Evolutionary conservation across 148 eudicot species (phyloP).

Genomic region (Vaccinium vitisidaea): DNA sequence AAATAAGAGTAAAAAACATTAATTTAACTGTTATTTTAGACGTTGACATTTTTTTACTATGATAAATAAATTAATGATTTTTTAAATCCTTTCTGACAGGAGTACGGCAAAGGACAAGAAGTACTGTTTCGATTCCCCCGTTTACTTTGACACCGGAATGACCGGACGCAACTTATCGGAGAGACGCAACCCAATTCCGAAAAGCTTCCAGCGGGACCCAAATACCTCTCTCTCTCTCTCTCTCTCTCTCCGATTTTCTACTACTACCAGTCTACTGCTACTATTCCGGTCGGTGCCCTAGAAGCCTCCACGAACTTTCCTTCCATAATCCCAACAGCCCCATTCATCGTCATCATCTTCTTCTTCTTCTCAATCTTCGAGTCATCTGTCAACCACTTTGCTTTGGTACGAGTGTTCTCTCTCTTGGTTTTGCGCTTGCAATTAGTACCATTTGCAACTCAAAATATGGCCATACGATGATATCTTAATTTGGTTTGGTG

Average conservation of each 20-base stretch:
- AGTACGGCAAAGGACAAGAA: not conserved
- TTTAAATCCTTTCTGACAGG: not conserved
- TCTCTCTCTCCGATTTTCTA: too few relatives aligned
- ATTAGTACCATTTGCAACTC: not conserved
- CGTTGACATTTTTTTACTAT: too few relatives aligned
- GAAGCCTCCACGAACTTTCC: slow-evolving; percentile 13
- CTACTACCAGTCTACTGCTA: too few relatives aligned
- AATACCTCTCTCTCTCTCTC: not conserved
- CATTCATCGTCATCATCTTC: not conserved
- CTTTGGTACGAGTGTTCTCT: not conserved
- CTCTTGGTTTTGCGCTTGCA: not conserved
- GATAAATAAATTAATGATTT: too few relatives aligned
- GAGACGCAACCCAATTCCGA: not conserved
- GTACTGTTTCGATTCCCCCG: not conserved
- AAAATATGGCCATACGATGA: not conserved
- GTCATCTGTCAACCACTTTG: not conserved
- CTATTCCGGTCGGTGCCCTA: not conserved
- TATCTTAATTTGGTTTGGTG: not conserved
- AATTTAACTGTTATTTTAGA: too few relatives aligned
- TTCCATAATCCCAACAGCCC: not conserved
- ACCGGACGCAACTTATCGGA: not conserved
- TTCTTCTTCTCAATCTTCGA: not conserved
- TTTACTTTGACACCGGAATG: not conserved
- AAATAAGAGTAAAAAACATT: too few relatives aligned
- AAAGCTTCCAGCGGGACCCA: not conserved